A percentile compares a stretch with the other conserved stretches of the same genome.
phyloP scores from a whole-genome alignment of 176 grass and related monocot genomes.

The Calamus simplicifolius region DNA sequence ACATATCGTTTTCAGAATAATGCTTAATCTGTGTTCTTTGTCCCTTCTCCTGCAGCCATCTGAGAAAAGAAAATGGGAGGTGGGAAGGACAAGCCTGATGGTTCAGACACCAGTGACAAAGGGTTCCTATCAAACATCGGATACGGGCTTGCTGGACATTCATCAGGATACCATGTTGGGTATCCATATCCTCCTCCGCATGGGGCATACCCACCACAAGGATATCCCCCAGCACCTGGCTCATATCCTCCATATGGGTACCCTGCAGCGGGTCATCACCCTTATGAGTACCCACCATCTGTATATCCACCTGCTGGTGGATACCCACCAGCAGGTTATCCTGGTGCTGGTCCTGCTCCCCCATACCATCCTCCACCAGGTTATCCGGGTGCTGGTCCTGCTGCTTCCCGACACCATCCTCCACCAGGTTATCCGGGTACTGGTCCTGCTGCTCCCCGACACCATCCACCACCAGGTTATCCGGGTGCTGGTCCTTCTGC shows the following conservation, averaged over 20 bases:
- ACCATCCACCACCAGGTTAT: constrained; percentile 29
- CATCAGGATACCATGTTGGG: constrained; percentile 8
- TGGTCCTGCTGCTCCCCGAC: neutral
- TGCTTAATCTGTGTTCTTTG: too few relatives aligned
- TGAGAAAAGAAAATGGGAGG: constrained; percentile 30
- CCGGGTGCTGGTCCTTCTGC: constrained; percentile 17
- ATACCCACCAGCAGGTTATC: constrained; percentile 33
- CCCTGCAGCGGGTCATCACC: constrained; percentile 27
- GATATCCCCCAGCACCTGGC: constrained; percentile 23
- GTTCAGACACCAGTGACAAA: constrained; percentile 6
- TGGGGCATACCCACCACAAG: constrained; percentile 17
- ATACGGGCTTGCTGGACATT: neutral
- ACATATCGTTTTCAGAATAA: too few relatives aligned
- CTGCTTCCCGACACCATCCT: constrained; percentile 14
- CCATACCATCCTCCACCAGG: constrained; percentile 22
- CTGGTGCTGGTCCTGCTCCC: constrained; percentile 15
- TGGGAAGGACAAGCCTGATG: constrained; percentile 40
- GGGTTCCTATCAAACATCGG: constrained; percentile 13
- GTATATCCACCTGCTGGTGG: constrained; percentile 33
- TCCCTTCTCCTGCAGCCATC: neutral
- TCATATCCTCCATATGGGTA: constrained; percentile 13
- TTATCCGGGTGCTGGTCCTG: constrained; percentile 24
- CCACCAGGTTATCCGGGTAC: constrained; percentile 28
- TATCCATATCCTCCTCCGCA: constrained; percentile 34
- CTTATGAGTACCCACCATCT: constrained; percentile 21